Conservation (phyloP, 2,329 filamentous ascomycete species). For the Beauveria rudraprayagi region DNA sequence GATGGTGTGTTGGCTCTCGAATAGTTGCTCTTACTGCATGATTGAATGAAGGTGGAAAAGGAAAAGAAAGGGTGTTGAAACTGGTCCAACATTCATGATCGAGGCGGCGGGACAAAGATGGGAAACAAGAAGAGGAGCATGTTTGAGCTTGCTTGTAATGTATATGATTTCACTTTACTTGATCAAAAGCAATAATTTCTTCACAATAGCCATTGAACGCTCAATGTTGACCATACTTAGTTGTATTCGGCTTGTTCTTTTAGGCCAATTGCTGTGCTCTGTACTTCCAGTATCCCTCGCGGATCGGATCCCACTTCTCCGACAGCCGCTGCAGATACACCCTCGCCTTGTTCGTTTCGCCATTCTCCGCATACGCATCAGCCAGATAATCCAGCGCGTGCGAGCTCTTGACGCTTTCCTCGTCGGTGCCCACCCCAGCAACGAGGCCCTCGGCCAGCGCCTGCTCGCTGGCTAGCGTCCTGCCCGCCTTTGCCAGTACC, state of each 20-base stretch:
- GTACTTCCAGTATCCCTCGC: constrained; percentile 87
- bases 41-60: too few species aligned
- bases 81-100: too few species aligned
- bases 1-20: not conserved
- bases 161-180: not conserved
- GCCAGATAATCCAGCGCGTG: constrained; percentile 66
- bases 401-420: constrained; percentile 50
- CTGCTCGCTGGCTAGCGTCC: constrained; percentile 37
- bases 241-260: not conserved
- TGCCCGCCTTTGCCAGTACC: constrained; percentile 58
- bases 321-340: constrained; percentile 65
- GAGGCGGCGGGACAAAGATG: not conserved
- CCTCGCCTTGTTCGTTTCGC: constrained; percentile 53
- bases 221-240: too few species aligned
- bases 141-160: not conserved
- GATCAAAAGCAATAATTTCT: too few species aligned
- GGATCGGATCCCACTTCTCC: constrained; percentile 83
- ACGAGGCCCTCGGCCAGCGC: constrained; percentile 46
- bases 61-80: too few species aligned
- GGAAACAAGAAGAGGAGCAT: not conserved
- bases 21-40: too few species aligned
- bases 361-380: constrained; percentile 54
- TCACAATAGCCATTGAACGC: too few species aligned
- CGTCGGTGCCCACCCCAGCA: constrained; percentile 35
- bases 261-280: constrained; percentile 21